A percentile compares a stretch with the other conserved stretches of the same genome.
Conservation (phyloP, 768 basidiomycete species). For the Filobasidium wieringae region DNA sequence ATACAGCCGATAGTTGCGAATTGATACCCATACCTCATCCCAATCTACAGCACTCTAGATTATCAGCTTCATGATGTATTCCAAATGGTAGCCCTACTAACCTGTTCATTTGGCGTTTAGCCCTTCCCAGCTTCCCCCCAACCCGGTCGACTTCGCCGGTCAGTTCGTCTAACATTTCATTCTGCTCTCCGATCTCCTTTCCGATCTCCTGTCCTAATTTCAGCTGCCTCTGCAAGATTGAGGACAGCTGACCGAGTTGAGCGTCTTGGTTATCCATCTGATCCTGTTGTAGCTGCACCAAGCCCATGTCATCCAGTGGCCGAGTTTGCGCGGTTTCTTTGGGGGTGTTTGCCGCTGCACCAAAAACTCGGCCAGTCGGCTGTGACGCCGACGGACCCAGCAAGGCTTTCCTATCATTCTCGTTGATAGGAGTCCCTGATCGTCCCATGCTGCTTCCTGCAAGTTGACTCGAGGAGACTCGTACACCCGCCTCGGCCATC, state of each 20-base stretch:
- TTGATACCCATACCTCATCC: neutral
- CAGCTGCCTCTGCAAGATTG: slow-evolving; percentile 71
- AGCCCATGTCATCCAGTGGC: slow-evolving; percentile 70
- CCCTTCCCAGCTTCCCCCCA: slow-evolving; percentile 61
- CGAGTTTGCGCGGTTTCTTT: slow-evolving; percentile 76
- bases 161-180: slow-evolving; percentile 72
- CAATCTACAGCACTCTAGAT: too few relatives aligned
- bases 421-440: slow-evolving; percentile 40
- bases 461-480: slow-evolving; percentile 40
- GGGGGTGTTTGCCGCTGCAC: slow-evolving; percentile 45
- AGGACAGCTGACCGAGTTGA: slow-evolving; percentile 65
- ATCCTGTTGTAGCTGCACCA: slow-evolving; percentile 64
- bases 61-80: too few relatives aligned
- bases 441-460: neutral
- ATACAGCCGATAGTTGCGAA: neutral
- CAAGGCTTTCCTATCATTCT: slow-evolving; percentile 56
- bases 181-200: slow-evolving; percentile 69
- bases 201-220: slow-evolving; percentile 77
- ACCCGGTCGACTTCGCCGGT: slow-evolving; percentile 63
- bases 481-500: slow-evolving; percentile 66
- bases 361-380: slow-evolving; percentile 58
- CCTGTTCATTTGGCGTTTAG: slow-evolving; percentile 72
- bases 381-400: slow-evolving; percentile 42
- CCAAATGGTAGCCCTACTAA: too few relatives aligned
- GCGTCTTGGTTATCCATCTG: slow-evolving; percentile 75